phyloP scores from a whole-genome alignment of 306 rosid species.

The Senna siamea region DNA sequence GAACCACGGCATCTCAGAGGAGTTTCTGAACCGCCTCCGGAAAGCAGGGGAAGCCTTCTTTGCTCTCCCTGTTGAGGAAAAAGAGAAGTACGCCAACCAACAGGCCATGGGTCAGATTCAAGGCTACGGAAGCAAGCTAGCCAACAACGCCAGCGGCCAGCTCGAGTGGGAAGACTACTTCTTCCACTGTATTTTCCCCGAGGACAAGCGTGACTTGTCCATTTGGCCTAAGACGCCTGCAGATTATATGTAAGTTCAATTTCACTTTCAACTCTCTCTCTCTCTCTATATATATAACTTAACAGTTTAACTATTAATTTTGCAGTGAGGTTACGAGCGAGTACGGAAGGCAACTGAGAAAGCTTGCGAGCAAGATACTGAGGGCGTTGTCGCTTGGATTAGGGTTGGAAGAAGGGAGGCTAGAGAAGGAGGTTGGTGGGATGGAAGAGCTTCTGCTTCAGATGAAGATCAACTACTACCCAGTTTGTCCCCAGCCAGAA shows the following conservation, averaged over 20 bases:
- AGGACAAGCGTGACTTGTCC: constrained; percentile 67
- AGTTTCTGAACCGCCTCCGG: constrained; percentile 51
- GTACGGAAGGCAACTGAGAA: constrained; percentile 66
- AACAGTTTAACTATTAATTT: too few relatives aligned
- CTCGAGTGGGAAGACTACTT: constrained; percentile 93
- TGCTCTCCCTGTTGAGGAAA: constrained; percentile 59
- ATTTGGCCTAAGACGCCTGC: constrained; percentile 74
- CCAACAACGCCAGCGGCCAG: constrained; percentile 72
- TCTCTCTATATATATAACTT: too few relatives aligned
- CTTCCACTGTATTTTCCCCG: constrained; percentile 71
- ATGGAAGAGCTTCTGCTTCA: constrained; percentile 77
- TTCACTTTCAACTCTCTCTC: too few relatives aligned
- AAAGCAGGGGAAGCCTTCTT: constrained; percentile 66
- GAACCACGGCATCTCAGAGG: constrained; percentile 73
- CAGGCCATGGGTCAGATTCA: constrained; percentile 63
- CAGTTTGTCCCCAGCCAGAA: constrained; percentile 86
- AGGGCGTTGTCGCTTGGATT: constrained; percentile 57
- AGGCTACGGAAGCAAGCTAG: constrained; percentile 93
- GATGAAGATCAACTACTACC: constrained; percentile 86
- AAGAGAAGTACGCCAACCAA: constrained; percentile 80
- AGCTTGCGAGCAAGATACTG: constrained; percentile 60
- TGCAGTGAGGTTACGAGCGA: constrained; percentile 74
- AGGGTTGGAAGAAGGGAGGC: constrained; percentile 73
- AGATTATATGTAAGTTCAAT: constrained; percentile 49
- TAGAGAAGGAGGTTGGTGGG: constrained; percentile 86